phyloP scores from a whole-genome alignment of 2,329 filamentous ascomycete genomes.

The Colletotrichum godetiae region DNA sequence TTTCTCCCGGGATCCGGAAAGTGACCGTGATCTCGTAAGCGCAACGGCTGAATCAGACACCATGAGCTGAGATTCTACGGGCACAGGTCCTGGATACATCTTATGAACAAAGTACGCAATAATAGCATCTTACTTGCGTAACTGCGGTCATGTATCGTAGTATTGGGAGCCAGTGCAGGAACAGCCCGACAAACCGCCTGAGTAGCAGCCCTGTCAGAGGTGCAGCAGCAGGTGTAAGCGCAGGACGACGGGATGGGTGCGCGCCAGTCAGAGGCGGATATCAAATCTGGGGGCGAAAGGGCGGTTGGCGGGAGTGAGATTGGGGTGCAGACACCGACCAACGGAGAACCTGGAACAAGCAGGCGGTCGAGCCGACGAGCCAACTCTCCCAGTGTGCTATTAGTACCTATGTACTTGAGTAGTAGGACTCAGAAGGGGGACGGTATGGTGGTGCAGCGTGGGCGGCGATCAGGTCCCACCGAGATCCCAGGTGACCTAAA shows the following conservation, averaged over 20 bases:
- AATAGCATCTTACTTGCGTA: neutral
- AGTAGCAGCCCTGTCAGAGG: conserved; percentile 5
- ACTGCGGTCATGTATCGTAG: neutral
- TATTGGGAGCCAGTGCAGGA: conserved; percentile 26
- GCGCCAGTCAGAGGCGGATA: conserved; percentile 15
- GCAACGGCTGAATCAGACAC: neutral
- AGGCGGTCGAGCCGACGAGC: neutral
- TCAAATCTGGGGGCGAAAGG: conserved; percentile 1
- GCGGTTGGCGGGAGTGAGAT: conserved; percentile 24
- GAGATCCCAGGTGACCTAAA: conserved; percentile 35
- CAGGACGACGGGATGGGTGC: neutral
- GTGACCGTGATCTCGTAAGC: conserved; percentile 20
- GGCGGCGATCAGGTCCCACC: conserved; percentile 35
- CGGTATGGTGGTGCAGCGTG: conserved; percentile 1
- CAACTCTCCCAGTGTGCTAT: neutral
- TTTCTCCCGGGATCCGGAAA: neutral
- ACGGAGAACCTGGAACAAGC: neutral
- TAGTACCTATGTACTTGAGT: too few relatives aligned
- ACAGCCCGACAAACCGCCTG: conserved; percentile 18
- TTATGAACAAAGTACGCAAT: neutral
- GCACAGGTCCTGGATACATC: neutral
- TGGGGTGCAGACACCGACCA: neutral
- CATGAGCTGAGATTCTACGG: neutral
- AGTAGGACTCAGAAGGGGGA: neutral
- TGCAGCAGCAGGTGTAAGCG: conserved; percentile 22